Percentiles rank a stretch among this genome's conserved stretches.
Conservation (phyloP, 129 eudicot genomes). For the Apium graveolens region DNA sequence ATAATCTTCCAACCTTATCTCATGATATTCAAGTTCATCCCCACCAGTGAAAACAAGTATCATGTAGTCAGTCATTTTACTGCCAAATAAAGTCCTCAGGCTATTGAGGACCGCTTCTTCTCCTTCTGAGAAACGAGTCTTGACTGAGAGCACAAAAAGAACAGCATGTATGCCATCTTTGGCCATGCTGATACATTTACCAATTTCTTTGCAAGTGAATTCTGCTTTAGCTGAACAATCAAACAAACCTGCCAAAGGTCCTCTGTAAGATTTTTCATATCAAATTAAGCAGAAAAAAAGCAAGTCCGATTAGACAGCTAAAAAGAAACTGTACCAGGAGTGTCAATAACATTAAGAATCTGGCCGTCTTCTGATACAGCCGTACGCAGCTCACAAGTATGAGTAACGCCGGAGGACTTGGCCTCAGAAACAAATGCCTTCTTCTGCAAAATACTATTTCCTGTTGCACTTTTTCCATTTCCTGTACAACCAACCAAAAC, state of each 20-base stretch:
- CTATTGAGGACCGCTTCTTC: constrained; percentile 62
- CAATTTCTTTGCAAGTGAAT: constrained; percentile 71
- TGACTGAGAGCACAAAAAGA: constrained; percentile 56
- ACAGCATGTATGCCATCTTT: constrained; percentile 90
- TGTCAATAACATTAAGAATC: constrained; percentile 80
- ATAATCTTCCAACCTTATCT: constrained; percentile 55
- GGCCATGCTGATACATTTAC: constrained; percentile 78
- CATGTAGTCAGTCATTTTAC: constrained; percentile 65
- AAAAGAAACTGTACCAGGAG: constrained; percentile 50
- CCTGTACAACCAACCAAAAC: constrained; percentile 90
- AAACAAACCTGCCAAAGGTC: constrained; percentile 51
- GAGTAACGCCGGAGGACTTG: constrained; percentile 73
- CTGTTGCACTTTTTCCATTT: constrained; percentile 96
- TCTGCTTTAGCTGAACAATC: constrained; percentile 60
- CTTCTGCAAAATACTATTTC: constrained; percentile 66
- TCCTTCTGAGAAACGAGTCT: constrained; percentile 66
- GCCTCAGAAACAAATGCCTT: constrained; percentile 49
- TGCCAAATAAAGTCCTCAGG: constrained; percentile 59
- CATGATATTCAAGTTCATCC: constrained; percentile 75
- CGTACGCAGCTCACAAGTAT: constrained; percentile 58
- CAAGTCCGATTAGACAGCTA: background rate
- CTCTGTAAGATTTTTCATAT: constrained; percentile 3
- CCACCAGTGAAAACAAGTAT: constrained; percentile 85
- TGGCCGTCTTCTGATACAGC: constrained; percentile 59
- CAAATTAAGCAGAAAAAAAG: background rate